phyloP scores from a whole-genome alignment of 2,329 filamentous ascomycete genomes.

The Alternaria atra region DNA sequence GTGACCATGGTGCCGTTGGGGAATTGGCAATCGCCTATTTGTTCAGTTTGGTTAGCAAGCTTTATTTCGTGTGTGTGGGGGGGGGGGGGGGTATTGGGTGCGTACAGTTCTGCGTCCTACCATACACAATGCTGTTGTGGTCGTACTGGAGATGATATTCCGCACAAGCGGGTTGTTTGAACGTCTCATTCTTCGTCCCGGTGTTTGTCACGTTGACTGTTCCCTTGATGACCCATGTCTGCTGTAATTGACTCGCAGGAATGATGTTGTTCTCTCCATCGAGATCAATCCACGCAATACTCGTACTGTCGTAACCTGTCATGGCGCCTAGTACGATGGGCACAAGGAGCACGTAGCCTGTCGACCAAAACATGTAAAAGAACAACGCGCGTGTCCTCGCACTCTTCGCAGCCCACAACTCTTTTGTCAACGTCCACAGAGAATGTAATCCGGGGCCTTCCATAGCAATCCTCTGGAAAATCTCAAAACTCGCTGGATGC shows the following conservation, averaged over 20 bases:
- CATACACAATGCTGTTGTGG: not conserved
- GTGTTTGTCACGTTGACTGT: constrained; percentile 11
- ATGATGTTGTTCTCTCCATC: constrained; percentile 39
- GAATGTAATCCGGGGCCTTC: constrained; percentile 37
- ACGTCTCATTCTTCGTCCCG: constrained; percentile 24
- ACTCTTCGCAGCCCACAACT: constrained; percentile 35
- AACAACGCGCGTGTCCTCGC: constrained; percentile 36
- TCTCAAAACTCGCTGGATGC: constrained; percentile 45
- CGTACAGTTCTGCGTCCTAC: not conserved
- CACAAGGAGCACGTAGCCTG: constrained; percentile 40
- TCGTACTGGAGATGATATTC: not conserved
- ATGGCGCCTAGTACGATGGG: constrained; percentile 48
- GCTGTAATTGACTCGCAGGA: constrained; percentile 25
- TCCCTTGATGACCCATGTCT: constrained; percentile 9
- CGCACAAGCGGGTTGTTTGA: constrained; percentile 20
- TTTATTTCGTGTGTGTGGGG: no score
- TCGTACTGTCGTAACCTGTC: constrained; percentile 49
- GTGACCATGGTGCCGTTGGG: constrained; percentile 31
- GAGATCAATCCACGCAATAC: constrained; percentile 38
- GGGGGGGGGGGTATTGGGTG: not conserved
- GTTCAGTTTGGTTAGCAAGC: not conserved
- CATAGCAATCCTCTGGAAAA: constrained; percentile 45
- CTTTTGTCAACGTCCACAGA: constrained; percentile 35
- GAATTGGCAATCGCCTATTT: constrained; percentile 32
- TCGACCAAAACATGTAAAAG: constrained; percentile 44